These are phyloP conservation scores for Phytophthora fragariaefolia DNA, from an alignment of 352 stramenopile species.

Conservation along the genomic window DNA sequence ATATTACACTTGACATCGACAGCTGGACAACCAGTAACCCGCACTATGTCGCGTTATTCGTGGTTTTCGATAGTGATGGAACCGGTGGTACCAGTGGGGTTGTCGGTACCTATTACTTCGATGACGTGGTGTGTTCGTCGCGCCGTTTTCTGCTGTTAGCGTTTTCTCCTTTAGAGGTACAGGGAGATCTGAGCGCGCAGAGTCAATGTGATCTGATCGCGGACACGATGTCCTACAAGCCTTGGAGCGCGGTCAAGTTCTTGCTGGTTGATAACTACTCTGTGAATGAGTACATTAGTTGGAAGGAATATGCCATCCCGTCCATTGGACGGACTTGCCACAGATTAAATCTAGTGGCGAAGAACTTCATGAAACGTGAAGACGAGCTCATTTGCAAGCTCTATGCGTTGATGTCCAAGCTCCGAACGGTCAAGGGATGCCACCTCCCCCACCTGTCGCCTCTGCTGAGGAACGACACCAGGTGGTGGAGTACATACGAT, in stretches of 20 bases:
- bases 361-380: constrained; percentile 12
- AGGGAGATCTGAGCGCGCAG: background rate
- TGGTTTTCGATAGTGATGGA: too few relatives aligned
- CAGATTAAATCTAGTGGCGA: constrained; percentile 20
- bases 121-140: background rate
- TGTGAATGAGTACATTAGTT: constrained; percentile 22
- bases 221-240: constrained; percentile 8
- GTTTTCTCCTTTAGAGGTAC: background rate
- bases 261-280: too few relatives aligned
- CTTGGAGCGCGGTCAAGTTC: constrained; percentile 17
- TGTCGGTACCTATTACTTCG: too few relatives aligned
- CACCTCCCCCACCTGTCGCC: background rate
- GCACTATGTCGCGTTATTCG: too few relatives aligned
- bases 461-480: background rate
- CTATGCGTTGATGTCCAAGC: constrained; percentile 15
- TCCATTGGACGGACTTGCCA: constrained; percentile 26
- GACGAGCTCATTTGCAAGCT: constrained; percentile 3
- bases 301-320: constrained; percentile 2
- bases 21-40: too few relatives aligned
- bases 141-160: background rate
- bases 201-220: background rate
- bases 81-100: too few relatives aligned
- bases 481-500: background rate
- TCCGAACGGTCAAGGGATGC: too few relatives aligned
- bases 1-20: too few relatives aligned